These are phyloP conservation scores for Triticum turgidum DNA, from an alignment of 176 grass and related monocot genomes.

Conservation along the genomic window DNA sequence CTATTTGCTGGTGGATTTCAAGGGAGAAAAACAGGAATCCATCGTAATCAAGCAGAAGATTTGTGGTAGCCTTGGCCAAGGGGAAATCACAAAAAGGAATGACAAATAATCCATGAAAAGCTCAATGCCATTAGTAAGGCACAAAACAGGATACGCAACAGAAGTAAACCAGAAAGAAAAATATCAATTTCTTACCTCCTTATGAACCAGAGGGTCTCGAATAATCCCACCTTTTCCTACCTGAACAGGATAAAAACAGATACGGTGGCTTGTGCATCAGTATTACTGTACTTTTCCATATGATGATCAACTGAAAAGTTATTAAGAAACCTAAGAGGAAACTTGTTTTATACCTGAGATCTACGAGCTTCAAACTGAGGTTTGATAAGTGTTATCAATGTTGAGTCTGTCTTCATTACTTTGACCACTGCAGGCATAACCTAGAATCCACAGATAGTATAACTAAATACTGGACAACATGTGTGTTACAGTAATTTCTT, in stretches of 20 bases:
- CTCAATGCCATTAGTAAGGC: neutral
- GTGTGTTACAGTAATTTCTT: neutral
- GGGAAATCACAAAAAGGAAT: neutral
- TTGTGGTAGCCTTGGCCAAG: neutral
- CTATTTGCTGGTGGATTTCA: neutral
- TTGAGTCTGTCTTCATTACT: constrained; percentile 88
- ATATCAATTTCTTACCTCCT: constrained; percentile 60
- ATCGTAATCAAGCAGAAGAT: neutral
- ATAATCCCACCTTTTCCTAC: constrained; percentile 90
- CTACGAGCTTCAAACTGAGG: constrained; percentile 92
- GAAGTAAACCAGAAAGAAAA: neutral
- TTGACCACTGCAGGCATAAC: constrained; percentile 94
- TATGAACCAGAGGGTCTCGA: constrained; percentile 85
- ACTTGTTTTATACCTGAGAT: constrained; percentile 55
- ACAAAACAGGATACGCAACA: neutral
- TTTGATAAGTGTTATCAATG: constrained; percentile 82
- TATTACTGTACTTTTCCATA: neutral
- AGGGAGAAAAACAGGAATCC: neutral
- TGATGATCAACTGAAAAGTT: neutral
- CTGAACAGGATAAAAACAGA: constrained; percentile 35
- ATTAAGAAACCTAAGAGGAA: neutral
- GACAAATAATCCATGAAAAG: neutral
- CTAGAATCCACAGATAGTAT: constrained; percentile 38
- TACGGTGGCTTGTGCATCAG: neutral
- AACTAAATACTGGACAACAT: neutral